Conservation (phyloP, 768 basidiomycete species). For the Lactarius akahatsu region DNA sequence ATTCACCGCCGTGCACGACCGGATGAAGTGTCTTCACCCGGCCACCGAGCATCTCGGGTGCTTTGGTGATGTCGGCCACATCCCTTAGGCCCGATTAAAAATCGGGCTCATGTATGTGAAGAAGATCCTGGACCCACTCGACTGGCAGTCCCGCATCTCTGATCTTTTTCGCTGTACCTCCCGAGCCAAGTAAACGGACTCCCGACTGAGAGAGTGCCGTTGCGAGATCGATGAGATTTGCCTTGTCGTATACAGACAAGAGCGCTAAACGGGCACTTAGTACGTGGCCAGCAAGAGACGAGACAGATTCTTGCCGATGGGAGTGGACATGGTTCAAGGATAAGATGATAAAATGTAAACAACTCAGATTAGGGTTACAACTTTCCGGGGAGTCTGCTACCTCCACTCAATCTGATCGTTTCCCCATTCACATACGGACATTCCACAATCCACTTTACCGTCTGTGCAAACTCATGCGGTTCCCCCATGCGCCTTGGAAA, state of each 20-base stretch:
- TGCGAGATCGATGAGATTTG: slow-evolving; percentile 84
- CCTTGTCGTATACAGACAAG: slow-evolving; percentile 96
- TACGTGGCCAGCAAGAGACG: not conserved
- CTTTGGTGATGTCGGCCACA: slow-evolving; percentile 95
- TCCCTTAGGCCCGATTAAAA: slow-evolving; percentile 54
- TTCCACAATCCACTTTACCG: slow-evolving; percentile 36
- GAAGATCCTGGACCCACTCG: slow-evolving; percentile 55
- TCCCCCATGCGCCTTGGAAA: slow-evolving; percentile 40
- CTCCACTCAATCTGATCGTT: slow-evolving; percentile 34
- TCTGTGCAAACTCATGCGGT: slow-evolving; percentile 36
- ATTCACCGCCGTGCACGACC: slow-evolving; percentile 90
- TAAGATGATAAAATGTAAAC: not conserved
- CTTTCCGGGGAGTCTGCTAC: slow-evolving; percentile 30
- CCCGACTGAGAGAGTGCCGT: slow-evolving; percentile 78
- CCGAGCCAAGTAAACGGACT: slow-evolving; percentile 88
- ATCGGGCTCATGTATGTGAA: not conserved
- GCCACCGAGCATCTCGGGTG: slow-evolving; percentile 98
- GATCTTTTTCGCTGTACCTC: slow-evolving; percentile 97
- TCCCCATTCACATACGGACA: slow-evolving; percentile 38
- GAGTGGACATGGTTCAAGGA: slow-evolving; percentile 34
- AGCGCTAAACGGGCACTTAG: slow-evolving; percentile 53
- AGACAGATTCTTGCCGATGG: slow-evolving; percentile 35
- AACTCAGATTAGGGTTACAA: slow-evolving; percentile 24
- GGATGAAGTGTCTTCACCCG: slow-evolving; percentile 98
- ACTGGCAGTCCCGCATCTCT: slow-evolving; percentile 90